phyloP scores from a whole-genome alignment of 345 rosid genomes.

The sweet orange (Citrus sinensis) region DNA sequence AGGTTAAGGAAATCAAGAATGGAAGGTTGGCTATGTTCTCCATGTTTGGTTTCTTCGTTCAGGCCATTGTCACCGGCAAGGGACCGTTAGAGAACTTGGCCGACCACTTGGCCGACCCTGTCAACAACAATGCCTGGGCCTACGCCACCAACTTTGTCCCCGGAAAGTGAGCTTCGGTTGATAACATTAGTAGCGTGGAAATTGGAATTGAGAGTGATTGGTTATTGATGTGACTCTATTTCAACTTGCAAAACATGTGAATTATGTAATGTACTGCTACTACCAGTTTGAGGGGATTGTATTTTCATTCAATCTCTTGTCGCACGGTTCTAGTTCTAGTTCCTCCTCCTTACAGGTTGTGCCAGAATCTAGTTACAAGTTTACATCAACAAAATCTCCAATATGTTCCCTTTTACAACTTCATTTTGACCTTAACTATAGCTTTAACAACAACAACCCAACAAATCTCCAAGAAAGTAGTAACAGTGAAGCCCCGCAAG shows the following conservation, averaged over 20 bases:
- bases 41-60: conserved; percentile 84
- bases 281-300: background rate
- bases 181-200: background rate
- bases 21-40: conserved; percentile 87
- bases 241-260: background rate
- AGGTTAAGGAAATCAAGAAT: conserved; percentile 83
- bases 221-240: background rate
- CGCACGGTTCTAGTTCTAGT: too few relatives aligned
- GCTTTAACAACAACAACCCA: too few relatives aligned
- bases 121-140: conserved; percentile 90
- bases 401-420: too few relatives aligned
- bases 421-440: too few relatives aligned
- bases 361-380: too few relatives aligned
- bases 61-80: conserved; percentile 84
- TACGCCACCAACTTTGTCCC: conserved; percentile 86
- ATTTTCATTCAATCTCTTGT: background rate
- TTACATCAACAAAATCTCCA: too few relatives aligned
- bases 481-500: too few relatives aligned
- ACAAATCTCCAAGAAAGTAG: too few relatives aligned
- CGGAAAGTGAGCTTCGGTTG: conserved; percentile 51
- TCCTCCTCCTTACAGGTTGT: too few relatives aligned
- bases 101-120: conserved; percentile 82
- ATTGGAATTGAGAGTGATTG: background rate
- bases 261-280: background rate
- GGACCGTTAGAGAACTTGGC: conserved; percentile 80